Percentiles rank a stretch among this genome's conserved stretches.
These are phyloP conservation scores for Papiliotrema laurentii DNA, from an alignment of 1,284 basidiomycete species.

Conservation along the genomic window DNA sequence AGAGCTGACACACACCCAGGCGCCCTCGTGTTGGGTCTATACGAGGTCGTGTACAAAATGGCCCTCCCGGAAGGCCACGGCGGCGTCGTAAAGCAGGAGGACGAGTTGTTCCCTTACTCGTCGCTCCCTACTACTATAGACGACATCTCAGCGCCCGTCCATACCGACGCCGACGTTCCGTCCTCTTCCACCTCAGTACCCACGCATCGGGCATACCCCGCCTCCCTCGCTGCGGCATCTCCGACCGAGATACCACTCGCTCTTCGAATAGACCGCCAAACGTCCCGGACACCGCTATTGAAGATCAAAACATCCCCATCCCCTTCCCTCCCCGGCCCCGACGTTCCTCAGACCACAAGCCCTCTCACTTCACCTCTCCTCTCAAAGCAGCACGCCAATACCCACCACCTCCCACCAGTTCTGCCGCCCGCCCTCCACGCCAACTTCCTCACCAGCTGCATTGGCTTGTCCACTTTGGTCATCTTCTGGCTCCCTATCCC, in stretches of 20 bases:
- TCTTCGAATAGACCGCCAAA: neutral
- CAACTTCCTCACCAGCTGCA: slow-evolving; percentile 46
- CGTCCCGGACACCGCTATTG: slow-evolving; percentile 4
- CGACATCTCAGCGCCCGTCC: too few species aligned
- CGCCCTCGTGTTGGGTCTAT: slow-evolving; percentile 43
- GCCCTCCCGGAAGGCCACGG: slow-evolving; percentile 43
- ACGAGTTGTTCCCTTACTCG: neutral
- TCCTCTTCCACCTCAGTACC: too few species aligned
- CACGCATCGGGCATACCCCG: neutral
- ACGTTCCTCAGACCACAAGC: neutral
- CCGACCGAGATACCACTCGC: neutral
- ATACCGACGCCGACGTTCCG: too few species aligned
- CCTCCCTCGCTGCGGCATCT: neutral
- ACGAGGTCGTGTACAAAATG: slow-evolving; percentile 49
- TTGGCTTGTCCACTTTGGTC: slow-evolving; percentile 41
- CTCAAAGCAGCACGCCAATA: neutral
- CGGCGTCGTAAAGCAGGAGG: slow-evolving; percentile 18
- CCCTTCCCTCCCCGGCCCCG: slow-evolving; percentile 3
- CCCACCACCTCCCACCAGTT: slow-evolving; percentile 1
- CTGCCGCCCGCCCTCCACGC: slow-evolving; percentile 44
- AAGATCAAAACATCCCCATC: slow-evolving; percentile 5
- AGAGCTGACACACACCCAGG: too few species aligned
- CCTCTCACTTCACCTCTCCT: too few species aligned
- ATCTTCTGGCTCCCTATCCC: slow-evolving; percentile 45
- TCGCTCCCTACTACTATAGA: neutral